A percentile compares a stretch with the other conserved stretches of the same genome.
These are phyloP conservation scores for Cicer pinnatifidum DNA, from an alignment of 306 rosid genomes.

Conservation along the genomic window DNA sequence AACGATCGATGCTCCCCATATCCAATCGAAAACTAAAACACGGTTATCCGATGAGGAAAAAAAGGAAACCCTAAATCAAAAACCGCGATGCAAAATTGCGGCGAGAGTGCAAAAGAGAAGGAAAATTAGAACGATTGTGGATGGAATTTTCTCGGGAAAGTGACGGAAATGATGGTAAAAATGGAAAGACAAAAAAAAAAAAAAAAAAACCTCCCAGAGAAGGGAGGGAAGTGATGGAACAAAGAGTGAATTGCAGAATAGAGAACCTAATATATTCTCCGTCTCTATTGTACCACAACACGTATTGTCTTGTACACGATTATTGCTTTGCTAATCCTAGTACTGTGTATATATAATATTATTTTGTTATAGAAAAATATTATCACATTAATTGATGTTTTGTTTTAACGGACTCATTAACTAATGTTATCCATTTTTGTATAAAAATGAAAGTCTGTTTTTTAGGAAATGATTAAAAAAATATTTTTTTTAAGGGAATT, in stretches of 20 bases:
- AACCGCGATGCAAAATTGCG: background rate
- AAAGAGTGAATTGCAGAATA: background rate
- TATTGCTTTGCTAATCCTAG: background rate
- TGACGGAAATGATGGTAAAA: slow-evolving; percentile 2
- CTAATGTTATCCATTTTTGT: no score
- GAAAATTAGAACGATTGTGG: background rate
- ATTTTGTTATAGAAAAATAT: no score
- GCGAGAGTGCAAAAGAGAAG: background rate
- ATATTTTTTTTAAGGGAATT: no score
- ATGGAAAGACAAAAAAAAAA: slow-evolving; percentile 10
- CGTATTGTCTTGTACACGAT: background rate
- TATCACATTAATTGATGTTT: no score
- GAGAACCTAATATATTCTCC: slow-evolving; percentile 26
- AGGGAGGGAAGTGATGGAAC: background rate
- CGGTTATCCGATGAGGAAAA: background rate
- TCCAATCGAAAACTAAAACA: slow-evolving; percentile 21
- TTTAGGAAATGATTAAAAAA: no score
- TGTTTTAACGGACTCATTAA: no score
- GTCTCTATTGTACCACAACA: background rate
- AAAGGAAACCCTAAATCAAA: slow-evolving; percentile 68
- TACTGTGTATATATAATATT: no score
- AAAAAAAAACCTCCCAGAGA: slow-evolving; percentile 35
- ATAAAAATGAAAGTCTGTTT: no score
- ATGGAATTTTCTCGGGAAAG: slow-evolving; percentile 9
- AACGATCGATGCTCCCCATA: slow-evolving; percentile 81